A percentile compares a stretch with the other conserved stretches of the same genome.
phyloP scores from a whole-genome alignment of 441 rosid genomes.

The Adansonia gregorii region DNA sequence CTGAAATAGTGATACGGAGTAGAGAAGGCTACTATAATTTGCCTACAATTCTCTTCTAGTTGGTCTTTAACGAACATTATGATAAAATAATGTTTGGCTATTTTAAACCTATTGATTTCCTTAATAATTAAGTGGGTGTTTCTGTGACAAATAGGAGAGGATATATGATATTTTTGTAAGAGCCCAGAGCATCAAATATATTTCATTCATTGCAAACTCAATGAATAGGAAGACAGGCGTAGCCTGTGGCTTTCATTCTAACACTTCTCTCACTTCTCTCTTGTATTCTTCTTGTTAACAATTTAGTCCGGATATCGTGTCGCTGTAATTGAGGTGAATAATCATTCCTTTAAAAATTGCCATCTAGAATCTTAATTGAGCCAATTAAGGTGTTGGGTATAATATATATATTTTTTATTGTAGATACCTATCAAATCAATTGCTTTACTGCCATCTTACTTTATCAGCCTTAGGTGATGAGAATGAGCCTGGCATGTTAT shows the following conservation, averaged over 20 bases:
- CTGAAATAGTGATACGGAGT: neutral
- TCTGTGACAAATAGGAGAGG: conserved; percentile 14
- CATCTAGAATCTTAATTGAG: neutral
- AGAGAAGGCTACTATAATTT: neutral
- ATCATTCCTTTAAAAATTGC: neutral
- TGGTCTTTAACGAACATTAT: neutral
- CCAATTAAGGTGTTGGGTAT: neutral
- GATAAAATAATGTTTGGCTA: neutral
- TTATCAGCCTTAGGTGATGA: neutral
- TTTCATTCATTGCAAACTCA: conserved; percentile 6
- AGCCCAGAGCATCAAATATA: conserved; percentile 18
- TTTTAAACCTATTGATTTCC: neutral
- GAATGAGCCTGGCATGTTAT: neutral
- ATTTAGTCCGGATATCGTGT: neutral
- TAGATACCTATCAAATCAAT: neutral
- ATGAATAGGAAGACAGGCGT: neutral
- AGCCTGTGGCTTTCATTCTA: neutral
- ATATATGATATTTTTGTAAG: neutral
- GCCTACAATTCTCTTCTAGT: conserved; percentile 12
- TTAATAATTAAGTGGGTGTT: conserved; percentile 3
- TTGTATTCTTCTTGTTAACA: neutral
- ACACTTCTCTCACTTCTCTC: neutral
- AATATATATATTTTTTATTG: neutral
- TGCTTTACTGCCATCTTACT: conserved; percentile 4
- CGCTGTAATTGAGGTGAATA: neutral